A percentile compares a stretch with the other conserved stretches of the same genome.
phyloP scores from a whole-genome alignment of 495 filamentous ascomycete species.

The Oidiodendron maius region DNA sequence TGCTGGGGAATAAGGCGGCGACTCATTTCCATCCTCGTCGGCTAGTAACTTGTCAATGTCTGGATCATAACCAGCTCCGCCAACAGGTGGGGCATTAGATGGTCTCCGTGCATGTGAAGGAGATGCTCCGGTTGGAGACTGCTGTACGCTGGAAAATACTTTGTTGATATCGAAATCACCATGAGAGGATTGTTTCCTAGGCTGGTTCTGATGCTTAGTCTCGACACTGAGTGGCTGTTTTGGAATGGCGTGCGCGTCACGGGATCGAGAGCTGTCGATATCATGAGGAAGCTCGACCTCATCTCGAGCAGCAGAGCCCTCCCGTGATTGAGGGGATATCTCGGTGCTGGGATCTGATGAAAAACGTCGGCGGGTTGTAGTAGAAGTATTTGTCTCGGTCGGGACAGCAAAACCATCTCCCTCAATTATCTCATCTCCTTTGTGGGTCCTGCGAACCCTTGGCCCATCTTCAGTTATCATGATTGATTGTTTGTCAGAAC shows the following conservation, averaged over 20 bases:
- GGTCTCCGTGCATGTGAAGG: constrained; percentile 30
- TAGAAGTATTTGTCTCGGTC: constrained; percentile 33
- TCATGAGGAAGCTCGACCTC: constrained; percentile 19
- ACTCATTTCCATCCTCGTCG: constrained; percentile 77
- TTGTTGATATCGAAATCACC: constrained; percentile 64
- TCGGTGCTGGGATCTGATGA: constrained; percentile 27
- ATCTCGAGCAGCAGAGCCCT: constrained; percentile 18
- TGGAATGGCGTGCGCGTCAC: constrained; percentile 24
- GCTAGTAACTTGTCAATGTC: constrained; percentile 88
- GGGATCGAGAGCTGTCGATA: constrained; percentile 24
- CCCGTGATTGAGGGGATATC: constrained; percentile 24
- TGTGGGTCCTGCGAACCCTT: constrained; percentile 84
- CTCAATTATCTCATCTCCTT: constrained; percentile 87
- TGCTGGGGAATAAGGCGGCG: constrained; percentile 79
- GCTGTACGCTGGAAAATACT: constrained; percentile 60
- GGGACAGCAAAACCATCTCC: constrained; percentile 41
- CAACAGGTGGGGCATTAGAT: constrained; percentile 35
- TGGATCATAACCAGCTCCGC: constrained; percentile 59
- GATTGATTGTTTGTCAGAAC: constrained; percentile 79
- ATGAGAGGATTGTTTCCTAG: constrained; percentile 29
- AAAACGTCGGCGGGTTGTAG: constrained; percentile 31
- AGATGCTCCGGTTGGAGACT: constrained; percentile 43
- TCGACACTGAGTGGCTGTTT: constrained; percentile 41
- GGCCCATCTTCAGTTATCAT: constrained; percentile 78
- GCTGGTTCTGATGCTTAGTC: constrained; percentile 29